Evolutionary conservation across 768 basidiomycete species (phyloP).

Genomic region (Panellus pusillus): DNA sequence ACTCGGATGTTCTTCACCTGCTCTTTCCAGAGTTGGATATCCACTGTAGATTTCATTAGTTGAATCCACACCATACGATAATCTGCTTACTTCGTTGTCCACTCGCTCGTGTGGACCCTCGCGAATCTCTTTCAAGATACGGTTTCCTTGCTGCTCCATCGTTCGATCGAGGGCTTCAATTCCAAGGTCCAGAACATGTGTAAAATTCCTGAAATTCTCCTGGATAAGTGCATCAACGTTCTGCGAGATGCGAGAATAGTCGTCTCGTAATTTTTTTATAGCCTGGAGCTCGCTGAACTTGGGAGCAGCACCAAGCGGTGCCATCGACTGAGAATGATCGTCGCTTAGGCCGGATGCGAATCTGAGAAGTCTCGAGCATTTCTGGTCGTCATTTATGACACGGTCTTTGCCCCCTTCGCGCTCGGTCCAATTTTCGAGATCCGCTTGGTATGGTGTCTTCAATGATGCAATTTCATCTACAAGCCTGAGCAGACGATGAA

Average conservation of each 20-base stretch:
- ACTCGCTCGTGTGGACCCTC: constrained; percentile 26
- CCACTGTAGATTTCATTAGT: no score
- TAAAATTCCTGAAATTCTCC: constrained; percentile 9
- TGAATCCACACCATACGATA: not conserved
- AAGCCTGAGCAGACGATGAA: not conserved
- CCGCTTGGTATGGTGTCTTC: not conserved
- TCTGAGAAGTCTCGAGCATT: not conserved
- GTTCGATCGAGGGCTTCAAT: constrained; percentile 2
- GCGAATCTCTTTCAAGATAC: constrained; percentile 17
- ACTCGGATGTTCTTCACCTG: not conserved
- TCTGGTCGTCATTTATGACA: not conserved
- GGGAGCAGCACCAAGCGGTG: no score
- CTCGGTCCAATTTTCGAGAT: not conserved
- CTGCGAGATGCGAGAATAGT: not conserved
- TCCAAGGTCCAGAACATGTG: no score
- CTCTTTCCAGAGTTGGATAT: constrained; percentile 17
- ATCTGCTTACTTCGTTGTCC: constrained; percentile 23
- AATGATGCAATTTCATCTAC: not conserved
- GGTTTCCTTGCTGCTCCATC: constrained; percentile 6
- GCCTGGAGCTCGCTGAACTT: not conserved
- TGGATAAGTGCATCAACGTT: not conserved
- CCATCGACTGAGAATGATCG: not conserved
- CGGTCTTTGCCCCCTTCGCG: not conserved
- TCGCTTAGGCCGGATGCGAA: not conserved
- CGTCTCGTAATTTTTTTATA: not conserved